Percentiles rank a stretch among this genome's conserved stretches.
Conservation (phyloP, 2,329 filamentous ascomycete genomes). For the Albifimbria verrucaria region DNA sequence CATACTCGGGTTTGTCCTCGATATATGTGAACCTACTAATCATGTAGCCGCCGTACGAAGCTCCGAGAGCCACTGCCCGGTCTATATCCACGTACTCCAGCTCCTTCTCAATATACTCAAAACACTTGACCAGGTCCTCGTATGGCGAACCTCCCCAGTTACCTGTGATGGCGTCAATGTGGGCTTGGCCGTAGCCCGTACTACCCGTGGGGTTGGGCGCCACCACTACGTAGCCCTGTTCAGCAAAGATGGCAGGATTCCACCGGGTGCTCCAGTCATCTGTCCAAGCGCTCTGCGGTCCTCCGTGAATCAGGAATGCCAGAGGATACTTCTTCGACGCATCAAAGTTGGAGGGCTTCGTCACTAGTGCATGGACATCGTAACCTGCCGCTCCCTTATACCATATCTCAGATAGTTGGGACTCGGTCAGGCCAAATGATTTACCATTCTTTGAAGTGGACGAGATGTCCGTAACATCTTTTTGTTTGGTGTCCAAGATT, state of each 20-base stretch:
- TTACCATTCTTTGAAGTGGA: slow-evolving; percentile 65
- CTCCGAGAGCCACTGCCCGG: slow-evolving; percentile 70
- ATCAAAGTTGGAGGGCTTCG: slow-evolving; percentile 67
- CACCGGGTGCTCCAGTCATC: slow-evolving; percentile 79
- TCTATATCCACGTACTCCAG: slow-evolving; percentile 66
- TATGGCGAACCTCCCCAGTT: slow-evolving; percentile 88
- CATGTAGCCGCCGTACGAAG: slow-evolving; percentile 74
- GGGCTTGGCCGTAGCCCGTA: slow-evolving; percentile 76
- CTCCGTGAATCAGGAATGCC: slow-evolving; percentile 77
- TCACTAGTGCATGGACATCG: slow-evolving; percentile 64
- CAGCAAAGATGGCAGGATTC: slow-evolving; percentile 83
- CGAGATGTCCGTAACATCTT: slow-evolving; percentile 45
- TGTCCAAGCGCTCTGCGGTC: slow-evolving; percentile 73
- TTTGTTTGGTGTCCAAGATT: slow-evolving; percentile 48
- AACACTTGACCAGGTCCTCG: slow-evolving; percentile 73
- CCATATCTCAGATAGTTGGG: slow-evolving; percentile 67
- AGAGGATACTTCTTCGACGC: slow-evolving; percentile 72
- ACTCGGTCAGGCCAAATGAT: slow-evolving; percentile 60
- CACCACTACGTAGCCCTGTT: slow-evolving; percentile 82
- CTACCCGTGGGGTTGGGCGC: slow-evolving; percentile 80
- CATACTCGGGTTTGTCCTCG: not conserved
- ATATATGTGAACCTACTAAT: slow-evolving; percentile 47
- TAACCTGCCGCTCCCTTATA: slow-evolving; percentile 63
- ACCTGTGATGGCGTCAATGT: slow-evolving; percentile 71
- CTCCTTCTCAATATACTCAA: slow-evolving; percentile 67